Conservation (phyloP, 352 stramenopile genomes). For the Phytophthora pseudosyringae region DNA sequence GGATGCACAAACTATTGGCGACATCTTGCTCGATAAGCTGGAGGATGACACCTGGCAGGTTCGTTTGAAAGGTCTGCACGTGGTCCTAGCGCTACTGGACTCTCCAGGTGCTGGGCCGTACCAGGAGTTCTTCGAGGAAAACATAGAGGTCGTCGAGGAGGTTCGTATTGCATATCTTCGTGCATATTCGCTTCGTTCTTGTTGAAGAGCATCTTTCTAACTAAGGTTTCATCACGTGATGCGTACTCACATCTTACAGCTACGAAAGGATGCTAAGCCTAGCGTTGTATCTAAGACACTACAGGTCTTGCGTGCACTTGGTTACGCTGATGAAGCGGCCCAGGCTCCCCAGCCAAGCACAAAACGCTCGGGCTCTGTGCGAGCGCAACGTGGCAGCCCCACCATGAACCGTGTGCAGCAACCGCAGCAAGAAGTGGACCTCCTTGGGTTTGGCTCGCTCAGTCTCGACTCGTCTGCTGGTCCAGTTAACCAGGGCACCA, state of each 20-base stretch:
- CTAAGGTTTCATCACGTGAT: not conserved
- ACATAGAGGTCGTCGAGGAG: slow-evolving; percentile 83
- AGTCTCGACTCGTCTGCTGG: slow-evolving; percentile 48
- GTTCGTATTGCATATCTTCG: slow-evolving; percentile 25
- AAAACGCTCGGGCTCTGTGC: slow-evolving; percentile 16
- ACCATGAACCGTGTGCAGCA: slow-evolving; percentile 23
- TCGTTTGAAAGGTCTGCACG: slow-evolving; percentile 83
- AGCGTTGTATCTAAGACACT: slow-evolving; percentile 78
- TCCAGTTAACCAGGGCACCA: slow-evolving; percentile 17
- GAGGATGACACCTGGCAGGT: slow-evolving; percentile 87
- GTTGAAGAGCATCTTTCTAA: not conserved
- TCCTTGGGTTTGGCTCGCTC: slow-evolving; percentile 74
- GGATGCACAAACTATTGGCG: slow-evolving; percentile 83
- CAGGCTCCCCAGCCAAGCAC: slow-evolving; percentile 15
- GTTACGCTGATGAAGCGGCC: slow-evolving; percentile 59
- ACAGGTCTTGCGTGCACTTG: slow-evolving; percentile 73
- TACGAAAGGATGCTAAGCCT: slow-evolving; percentile 78
- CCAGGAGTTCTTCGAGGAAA: slow-evolving; percentile 84
- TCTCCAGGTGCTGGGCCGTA: slow-evolving; percentile 71
- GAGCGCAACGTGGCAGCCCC: slow-evolving; percentile 26
- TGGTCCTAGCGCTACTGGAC: slow-evolving; percentile 79
- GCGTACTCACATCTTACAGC: slow-evolving; percentile 25
- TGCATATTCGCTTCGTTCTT: not conserved
- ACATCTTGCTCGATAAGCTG: slow-evolving; percentile 88
- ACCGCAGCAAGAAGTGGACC: slow-evolving; percentile 70